Percentiles rank a stretch among this genome's conserved stretches.
These are phyloP conservation scores for Candida sanyaensis DNA, from an alignment of 1,139 yeast genomes.

Conservation along the genomic window DNA sequence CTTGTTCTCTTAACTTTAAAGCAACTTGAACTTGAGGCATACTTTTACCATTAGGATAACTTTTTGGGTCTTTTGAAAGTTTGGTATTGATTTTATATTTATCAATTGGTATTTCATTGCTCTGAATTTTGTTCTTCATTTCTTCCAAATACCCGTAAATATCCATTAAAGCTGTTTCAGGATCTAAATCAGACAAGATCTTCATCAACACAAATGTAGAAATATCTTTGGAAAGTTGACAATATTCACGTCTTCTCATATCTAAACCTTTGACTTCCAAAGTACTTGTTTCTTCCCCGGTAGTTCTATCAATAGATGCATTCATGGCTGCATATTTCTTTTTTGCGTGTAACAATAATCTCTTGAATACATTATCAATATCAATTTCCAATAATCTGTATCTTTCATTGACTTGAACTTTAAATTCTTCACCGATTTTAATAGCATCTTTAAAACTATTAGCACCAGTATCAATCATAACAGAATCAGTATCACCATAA, in stretches of 20 bases:
- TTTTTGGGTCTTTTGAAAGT: slow-evolving; percentile 71
- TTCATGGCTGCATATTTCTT: slow-evolving; percentile 97
- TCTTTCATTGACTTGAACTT: slow-evolving; percentile 81
- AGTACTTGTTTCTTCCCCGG: slow-evolving; percentile 51
- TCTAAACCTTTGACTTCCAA: slow-evolving; percentile 96
- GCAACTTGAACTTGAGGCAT: slow-evolving; percentile 98
- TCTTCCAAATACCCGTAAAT: slow-evolving; percentile 74
- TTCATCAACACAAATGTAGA: slow-evolving; percentile 76
- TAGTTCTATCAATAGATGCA: slow-evolving; percentile 46
- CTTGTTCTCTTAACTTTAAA: slow-evolving; percentile 70
- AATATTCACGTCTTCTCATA: slow-evolving; percentile 95
- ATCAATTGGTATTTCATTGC: slow-evolving; percentile 61
- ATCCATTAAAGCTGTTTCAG: slow-evolving; percentile 74
- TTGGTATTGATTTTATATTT: slow-evolving; percentile 75
- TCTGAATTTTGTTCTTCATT: slow-evolving; percentile 57
- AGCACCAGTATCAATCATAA: slow-evolving; percentile 94
- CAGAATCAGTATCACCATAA: slow-evolving; percentile 99
- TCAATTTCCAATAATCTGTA: slow-evolving; percentile 89
- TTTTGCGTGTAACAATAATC: slow-evolving; percentile 87
- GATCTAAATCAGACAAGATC: slow-evolving; percentile 70
- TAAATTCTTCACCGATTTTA: slow-evolving; percentile 82
- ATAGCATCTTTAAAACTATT: slow-evolving; percentile 71
- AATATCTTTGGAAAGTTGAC: slow-evolving; percentile 88
- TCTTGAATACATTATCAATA: slow-evolving; percentile 88
- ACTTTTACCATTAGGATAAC: slow-evolving; percentile 73